These are phyloP conservation scores for Fusarium gaditjirri DNA, from an alignment of 2,329 filamentous ascomycete genomes.

Conservation along the genomic window DNA sequence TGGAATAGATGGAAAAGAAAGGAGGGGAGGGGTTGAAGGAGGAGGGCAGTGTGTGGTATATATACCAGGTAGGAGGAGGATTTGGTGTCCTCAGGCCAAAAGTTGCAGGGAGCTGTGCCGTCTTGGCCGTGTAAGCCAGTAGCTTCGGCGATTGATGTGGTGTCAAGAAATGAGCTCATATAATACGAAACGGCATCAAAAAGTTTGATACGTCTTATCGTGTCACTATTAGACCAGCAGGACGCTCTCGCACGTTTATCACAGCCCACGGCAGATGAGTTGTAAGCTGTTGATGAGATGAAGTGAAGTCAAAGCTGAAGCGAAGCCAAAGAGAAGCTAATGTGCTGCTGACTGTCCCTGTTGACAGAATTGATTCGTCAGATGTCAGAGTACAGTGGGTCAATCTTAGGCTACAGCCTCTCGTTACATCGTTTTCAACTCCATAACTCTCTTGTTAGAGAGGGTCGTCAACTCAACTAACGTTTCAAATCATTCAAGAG, in stretches of 20 bases:
- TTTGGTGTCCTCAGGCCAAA: constrained; percentile 38
- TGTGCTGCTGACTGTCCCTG: not conserved
- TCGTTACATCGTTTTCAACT: not conserved
- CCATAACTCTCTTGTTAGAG: not conserved
- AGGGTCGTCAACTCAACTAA: not conserved
- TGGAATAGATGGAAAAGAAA: not conserved
- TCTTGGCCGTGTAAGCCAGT: constrained; percentile 6
- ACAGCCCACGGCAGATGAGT: accelerated
- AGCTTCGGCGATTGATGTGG: accelerated
- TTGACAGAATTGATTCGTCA: not conserved
- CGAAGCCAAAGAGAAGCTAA: not conserved
- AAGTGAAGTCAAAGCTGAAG: not conserved
- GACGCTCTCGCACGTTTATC: accelerated
- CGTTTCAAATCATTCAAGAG: not conserved
- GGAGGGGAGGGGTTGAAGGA: not conserved
- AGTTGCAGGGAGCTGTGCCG: not conserved
- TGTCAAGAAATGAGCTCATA: not conserved
- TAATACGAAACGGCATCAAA: accelerated
- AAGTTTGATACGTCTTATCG: accelerated
- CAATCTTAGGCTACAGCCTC: not conserved
- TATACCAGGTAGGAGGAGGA: constrained; percentile 16
- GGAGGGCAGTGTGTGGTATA: constrained; percentile 13
- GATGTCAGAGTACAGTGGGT: not conserved
- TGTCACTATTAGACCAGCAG: accelerated
- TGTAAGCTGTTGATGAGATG: not conserved